A percentile compares a stretch with the other conserved stretches of the same genome.
These are phyloP conservation scores for Fraxinus sp. DNA, from an alignment of 305 asterid species.

Conservation along the genomic window DNA sequence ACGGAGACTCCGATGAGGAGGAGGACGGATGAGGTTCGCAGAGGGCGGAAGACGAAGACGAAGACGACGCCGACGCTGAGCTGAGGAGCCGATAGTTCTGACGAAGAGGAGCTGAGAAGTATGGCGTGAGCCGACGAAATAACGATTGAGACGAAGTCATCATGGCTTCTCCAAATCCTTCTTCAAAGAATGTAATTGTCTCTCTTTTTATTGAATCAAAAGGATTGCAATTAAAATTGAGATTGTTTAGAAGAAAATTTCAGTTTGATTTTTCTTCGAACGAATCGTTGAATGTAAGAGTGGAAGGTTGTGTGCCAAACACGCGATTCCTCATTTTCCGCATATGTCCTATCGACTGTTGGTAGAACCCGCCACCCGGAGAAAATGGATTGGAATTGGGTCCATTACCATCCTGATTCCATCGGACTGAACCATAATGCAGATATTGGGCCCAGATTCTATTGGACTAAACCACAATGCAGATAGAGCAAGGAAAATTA, in stretches of 20 bases:
- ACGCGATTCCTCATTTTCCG: neutral
- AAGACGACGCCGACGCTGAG: slow-evolving; percentile 30
- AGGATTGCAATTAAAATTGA: neutral
- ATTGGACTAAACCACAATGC: no score
- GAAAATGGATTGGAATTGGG: no score
- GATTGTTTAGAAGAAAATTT: neutral
- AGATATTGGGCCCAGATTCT: no score
- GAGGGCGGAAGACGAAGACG: slow-evolving; percentile 40
- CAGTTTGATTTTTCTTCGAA: neutral
- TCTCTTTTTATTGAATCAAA: neutral
- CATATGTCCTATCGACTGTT: neutral
- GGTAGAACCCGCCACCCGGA: no score
- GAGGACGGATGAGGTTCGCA: slow-evolving; percentile 39
- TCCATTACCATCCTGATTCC: no score
- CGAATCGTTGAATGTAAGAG: neutral
- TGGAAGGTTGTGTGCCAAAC: neutral
- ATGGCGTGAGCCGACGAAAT: slow-evolving; percentile 53
- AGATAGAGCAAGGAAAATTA: no score
- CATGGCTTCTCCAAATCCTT: slow-evolving; percentile 31
- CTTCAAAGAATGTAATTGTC: slow-evolving; percentile 20
- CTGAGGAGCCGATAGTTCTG: slow-evolving; percentile 62
- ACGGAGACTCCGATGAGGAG: slow-evolving; percentile 34
- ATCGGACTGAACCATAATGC: no score
- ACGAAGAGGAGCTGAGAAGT: slow-evolving; percentile 54
- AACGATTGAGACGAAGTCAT: slow-evolving; percentile 45